Evolutionary conservation across 305 asterid genomes (phyloP).

Genomic region (Fraxinus platypoda): DNA sequence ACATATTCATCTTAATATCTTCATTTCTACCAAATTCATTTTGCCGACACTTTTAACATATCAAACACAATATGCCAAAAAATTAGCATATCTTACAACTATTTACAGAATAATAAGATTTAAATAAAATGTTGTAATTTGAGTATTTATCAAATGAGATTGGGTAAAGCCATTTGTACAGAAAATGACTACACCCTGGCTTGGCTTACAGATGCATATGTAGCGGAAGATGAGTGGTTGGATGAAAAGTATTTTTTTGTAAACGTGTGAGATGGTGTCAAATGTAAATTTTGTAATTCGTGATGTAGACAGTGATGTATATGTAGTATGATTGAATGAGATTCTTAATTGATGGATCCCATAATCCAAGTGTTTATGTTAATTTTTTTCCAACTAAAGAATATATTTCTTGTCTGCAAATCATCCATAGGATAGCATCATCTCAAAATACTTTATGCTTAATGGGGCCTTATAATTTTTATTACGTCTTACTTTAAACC

Average conservation of each 20-base stretch:
- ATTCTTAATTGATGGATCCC: not conserved
- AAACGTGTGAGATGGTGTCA: too few species aligned
- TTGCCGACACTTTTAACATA: not conserved
- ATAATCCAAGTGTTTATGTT: not conserved
- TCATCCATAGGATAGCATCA: not conserved
- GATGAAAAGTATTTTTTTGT: too few species aligned
- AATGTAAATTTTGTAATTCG: too few species aligned
- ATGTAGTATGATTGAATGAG: too few species aligned
- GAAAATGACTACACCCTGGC: too few species aligned
- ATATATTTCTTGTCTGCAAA: slow-evolving; percentile 13
- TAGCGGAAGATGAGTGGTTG: too few species aligned
- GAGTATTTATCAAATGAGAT: not conserved
- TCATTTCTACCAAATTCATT: too few species aligned
- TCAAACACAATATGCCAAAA: not conserved
- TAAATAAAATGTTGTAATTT: not conserved
- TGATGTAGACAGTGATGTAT: too few species aligned
- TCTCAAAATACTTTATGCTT: not conserved
- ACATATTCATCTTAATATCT: not conserved
- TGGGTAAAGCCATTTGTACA: too few species aligned
- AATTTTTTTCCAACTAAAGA: not conserved
- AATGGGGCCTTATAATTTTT: not conserved
- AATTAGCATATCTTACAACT: not conserved
- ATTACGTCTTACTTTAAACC: not conserved
- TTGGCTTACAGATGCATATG: too few species aligned
- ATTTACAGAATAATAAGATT: too few species aligned